A percentile compares a stretch with the other conserved stretches of the same genome.
Evolutionary conservation across 2,329 filamentous ascomycete genomes (phyloP).

Genomic region (Trichoderma afroharzianum): DNA sequence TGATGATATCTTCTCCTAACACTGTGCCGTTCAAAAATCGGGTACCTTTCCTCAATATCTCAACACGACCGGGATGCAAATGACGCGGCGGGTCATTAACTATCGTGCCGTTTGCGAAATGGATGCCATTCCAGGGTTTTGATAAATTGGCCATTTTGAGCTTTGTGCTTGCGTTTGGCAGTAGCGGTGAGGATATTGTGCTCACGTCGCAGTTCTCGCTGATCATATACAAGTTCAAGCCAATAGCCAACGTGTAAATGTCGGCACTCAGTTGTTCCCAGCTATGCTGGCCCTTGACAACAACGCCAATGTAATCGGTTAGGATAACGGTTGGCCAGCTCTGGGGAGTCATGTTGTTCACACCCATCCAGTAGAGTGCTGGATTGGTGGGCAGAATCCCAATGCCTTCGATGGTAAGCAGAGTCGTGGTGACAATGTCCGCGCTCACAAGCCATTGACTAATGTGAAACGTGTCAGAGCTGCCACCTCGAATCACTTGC

Average conservation of each 20-base stretch:
- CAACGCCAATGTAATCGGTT: conserved; percentile 32
- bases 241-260: conserved; percentile 30
- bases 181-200: conserved; percentile 23
- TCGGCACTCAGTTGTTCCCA: conserved; percentile 32
- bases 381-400: conserved; percentile 34
- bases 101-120: conserved; percentile 31
- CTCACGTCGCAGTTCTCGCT: conserved; percentile 32
- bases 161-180: neutral
- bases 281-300: conserved; percentile 23
- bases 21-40: conserved; percentile 26
- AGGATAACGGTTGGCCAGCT: conserved; percentile 32
- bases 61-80: conserved; percentile 22
- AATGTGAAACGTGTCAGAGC: conserved; percentile 28
- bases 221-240: conserved; percentile 30
- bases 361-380: conserved; percentile 33
- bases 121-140: conserved; percentile 28
- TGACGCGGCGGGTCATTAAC: conserved; percentile 23
- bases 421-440: conserved; percentile 26
- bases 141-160: neutral
- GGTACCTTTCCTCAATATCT: conserved; percentile 27
- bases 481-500: conserved; percentile 22
- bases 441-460: conserved; percentile 33
- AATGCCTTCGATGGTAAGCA: conserved; percentile 27
- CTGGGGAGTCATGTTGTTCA: conserved; percentile 28
- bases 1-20: conserved; percentile 21